Evolutionary conservation across 345 rosid species (phyloP), one percentile per base, ranked within the genome.

Genomic region (Populus davidiana): DNA sequence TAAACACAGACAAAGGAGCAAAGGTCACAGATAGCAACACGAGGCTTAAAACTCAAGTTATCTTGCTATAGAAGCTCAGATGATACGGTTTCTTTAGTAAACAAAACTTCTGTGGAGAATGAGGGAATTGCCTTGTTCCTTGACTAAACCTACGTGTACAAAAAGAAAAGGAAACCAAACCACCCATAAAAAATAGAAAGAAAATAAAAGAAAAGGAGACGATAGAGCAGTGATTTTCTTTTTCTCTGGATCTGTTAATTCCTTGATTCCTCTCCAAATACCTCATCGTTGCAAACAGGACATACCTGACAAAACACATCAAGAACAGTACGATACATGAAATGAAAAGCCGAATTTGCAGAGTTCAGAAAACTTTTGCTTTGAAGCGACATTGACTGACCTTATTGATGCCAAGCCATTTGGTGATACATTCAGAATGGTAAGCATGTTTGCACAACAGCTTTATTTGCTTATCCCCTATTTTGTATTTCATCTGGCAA

Each of bases 381-480:
- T 59, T 18, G 47, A 23, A 67, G 44, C 67, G 43, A 63, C 4
- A 72, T 75, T 31, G 36, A 71, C 84, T 72, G 44, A 87, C 95
- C 93, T 89, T 89, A 86, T 87, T 91, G 80, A 91, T 89, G 77
- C 88, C 80, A 50, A 88, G 91, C 93, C 95, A 91, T 79, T 88
- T 89, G 67, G 77, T 73, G 81, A 89, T 89, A 87, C 93, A 91
- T 80, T 81, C 81, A 0, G 88, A 84, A 75, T 91, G 95, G 81
- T 91, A 91, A 27, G 84, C 84, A 83, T 91, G 95, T 52, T 85
- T 88, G 85, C 95, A 89, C 8, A 91, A 87, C 76, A 91, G 83
- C 75, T 82, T 91, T 14, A 79, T 89, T 74, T 86, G 93, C 71
- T 79, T 74, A 17, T 89, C 88, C 35, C 95, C 91, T 74, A 83